Evolutionary conservation across 1,284 basidiomycete species (phyloP), one percentile per base, ranked within the genome.

Genomic region (Apiotrichum mycotoxinovorans): DNA sequence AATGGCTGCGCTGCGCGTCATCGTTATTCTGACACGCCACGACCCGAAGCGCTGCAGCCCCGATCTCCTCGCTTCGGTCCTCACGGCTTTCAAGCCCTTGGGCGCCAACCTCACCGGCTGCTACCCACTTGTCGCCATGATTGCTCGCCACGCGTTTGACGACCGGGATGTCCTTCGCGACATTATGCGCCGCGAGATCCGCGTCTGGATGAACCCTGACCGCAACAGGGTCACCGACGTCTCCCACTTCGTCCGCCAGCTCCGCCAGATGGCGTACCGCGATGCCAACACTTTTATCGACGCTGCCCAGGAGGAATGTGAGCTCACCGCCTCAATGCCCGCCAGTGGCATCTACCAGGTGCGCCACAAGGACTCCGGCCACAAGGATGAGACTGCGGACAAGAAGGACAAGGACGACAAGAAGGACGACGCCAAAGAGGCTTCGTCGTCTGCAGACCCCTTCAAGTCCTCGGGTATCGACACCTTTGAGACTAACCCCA

Each of bases 141-240:
- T 98, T 56, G 80, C 97, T 20, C 88, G 96, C 3, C 95, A 98
- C 72, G 79, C 91, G 52, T 84, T 95, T 52, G 96, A 99, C 76
- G 88, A 93, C 63, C 70, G 81, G 5, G 70, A 78, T 8, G 83
- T 83, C 1, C 74, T 98, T 33, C 82, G 84, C 54, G 79, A 80
- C 8, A 82, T 89, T 60, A 94, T 98, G 85, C 82, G 83, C 25
- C 85, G 88, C 60, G 89, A 93, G 65, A 82, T 98, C 66, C 86
- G 84, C 67, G 83, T 85, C 5, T 89, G 86, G 77, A 85, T 92
- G 65, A 79, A 83, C 10, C 84, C 86, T 56, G 82, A 87, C 49
- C 84, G 89, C 38, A 84, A 84, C 50, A 85, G 84, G 60, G 74
- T 83, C 27, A 81, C 86, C 22, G 94, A 97, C 61, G 81, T 89